Conservation (phyloP, 768 basidiomycete species). For the Suillus discolor region DNA sequence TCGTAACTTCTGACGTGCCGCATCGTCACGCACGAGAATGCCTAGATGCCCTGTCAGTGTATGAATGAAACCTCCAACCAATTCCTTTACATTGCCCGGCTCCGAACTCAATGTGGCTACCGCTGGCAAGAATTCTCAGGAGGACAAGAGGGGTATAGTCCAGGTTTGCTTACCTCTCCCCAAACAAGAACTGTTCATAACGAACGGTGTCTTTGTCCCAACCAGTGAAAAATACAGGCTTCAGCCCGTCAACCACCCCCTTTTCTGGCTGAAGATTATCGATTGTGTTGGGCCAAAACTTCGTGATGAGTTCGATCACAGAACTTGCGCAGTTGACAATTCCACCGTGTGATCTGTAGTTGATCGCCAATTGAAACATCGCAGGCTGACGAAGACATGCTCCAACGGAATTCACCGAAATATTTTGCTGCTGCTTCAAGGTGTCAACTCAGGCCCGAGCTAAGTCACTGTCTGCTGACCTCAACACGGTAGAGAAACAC, state of each 20-base stretch:
- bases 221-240: conserved; percentile 59
- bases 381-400: conserved; percentile 27
- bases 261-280: conserved; percentile 58
- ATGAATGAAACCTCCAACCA: not conserved
- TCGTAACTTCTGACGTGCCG: conserved; percentile 48
- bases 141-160: not conserved
- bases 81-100: conserved; percentile 57
- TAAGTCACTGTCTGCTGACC: not conserved
- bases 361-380: conserved; percentile 60
- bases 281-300: conserved; percentile 66
- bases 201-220: conserved; percentile 44
- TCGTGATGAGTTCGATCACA: conserved; percentile 60
- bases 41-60: conserved; percentile 38
- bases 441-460: not conserved
- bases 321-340: conserved; percentile 74
- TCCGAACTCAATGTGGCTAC: conserved; percentile 57
- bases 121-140: conserved; percentile 35
- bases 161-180: conserved; percentile 39
- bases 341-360: conserved; percentile 74
- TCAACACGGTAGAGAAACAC: conserved; percentile 55
- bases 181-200: conserved; percentile 62
- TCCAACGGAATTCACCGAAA: conserved; percentile 11
- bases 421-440: conserved; percentile 22
- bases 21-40: conserved; percentile 67
- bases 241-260: conserved; percentile 54